A percentile compares a stretch with the other conserved stretches of the same genome.
Conservation (phyloP, 768 basidiomycete genomes). For the Rhodotorula sphaerocarpa region DNA sequence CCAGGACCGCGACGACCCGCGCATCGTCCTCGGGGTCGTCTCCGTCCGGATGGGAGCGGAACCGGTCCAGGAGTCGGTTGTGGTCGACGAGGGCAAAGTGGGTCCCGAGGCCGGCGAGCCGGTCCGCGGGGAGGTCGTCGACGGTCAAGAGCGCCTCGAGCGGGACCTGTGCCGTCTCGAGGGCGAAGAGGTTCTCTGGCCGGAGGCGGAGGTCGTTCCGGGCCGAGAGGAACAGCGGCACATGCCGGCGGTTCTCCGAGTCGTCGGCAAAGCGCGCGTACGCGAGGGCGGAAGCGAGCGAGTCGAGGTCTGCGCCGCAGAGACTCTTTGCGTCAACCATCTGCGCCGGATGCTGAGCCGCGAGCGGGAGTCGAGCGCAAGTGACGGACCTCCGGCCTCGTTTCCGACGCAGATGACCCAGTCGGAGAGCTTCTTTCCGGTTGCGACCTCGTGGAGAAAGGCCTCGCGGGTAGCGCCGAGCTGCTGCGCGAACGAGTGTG, state of each 20-base stretch:
- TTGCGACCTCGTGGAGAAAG: conserved; percentile 56
- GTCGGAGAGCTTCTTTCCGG: conserved; percentile 47
- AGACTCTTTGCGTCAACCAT: too few relatives aligned
- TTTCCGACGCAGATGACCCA: conserved; percentile 89
- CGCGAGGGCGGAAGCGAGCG: conserved; percentile 72
- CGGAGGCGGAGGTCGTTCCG: conserved; percentile 66
- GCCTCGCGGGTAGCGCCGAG: conserved; percentile 46
- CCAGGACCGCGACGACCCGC: conserved; percentile 68
- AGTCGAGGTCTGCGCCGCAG: conserved; percentile 71
- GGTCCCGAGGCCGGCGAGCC: conserved; percentile 49
- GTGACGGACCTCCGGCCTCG: conserved; percentile 90
- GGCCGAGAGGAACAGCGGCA: conserved; percentile 66
- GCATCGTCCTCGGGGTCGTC: conserved; percentile 43
- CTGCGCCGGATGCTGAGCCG: too few relatives aligned
- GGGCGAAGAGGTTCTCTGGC: conserved; percentile 74
- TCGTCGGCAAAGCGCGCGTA: conserved; percentile 65
- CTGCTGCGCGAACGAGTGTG: not conserved
- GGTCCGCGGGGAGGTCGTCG: conserved; percentile 54
- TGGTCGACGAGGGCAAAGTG: conserved; percentile 83
- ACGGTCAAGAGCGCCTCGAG: conserved; percentile 57
- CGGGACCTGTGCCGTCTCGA: conserved; percentile 55
- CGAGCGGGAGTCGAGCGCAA: too few relatives aligned
- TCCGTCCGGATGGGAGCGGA: conserved; percentile 41
- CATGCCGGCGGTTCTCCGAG: conserved; percentile 41
- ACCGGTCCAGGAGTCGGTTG: conserved; percentile 55